Percentiles rank a stretch among this genome's conserved stretches.
These are phyloP conservation scores for Cyclotella cryptica DNA, from an alignment of 108 stramenopile species.

Conservation along the genomic window DNA sequence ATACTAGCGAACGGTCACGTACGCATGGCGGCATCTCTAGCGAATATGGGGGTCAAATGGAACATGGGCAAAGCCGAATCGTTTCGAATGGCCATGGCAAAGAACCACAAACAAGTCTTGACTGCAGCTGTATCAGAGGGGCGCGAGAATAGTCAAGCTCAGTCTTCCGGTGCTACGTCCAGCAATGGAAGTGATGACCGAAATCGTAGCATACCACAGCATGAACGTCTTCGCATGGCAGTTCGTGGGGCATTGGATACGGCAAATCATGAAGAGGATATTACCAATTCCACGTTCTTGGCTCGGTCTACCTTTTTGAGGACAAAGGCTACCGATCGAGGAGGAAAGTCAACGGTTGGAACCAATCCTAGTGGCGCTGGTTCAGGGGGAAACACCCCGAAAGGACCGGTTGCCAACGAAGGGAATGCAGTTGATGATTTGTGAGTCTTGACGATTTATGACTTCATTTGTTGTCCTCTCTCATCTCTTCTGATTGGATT, in stretches of 20 bases:
- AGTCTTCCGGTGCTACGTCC: not conserved
- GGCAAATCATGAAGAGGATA: constrained; percentile 72
- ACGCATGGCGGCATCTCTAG: constrained; percentile 43
- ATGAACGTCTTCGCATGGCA: constrained; percentile 76
- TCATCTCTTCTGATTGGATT: not conserved
- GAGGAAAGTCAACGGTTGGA: constrained; percentile 5
- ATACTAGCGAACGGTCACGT: constrained; percentile 46
- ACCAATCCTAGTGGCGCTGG: constrained; percentile 6
- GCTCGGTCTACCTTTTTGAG: constrained; percentile 34
- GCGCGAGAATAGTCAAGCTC: not conserved
- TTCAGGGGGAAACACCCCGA: not conserved
- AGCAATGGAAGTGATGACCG: not conserved
- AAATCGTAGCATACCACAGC: constrained; percentile 32
- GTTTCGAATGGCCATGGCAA: constrained; percentile 1
- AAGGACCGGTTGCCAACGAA: constrained; percentile 9
- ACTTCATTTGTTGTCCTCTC: not conserved
- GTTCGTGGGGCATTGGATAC: constrained; percentile 80
- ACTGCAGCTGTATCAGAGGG: not conserved
- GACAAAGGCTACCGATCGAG: not conserved
- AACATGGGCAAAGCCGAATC: constrained; percentile 42
- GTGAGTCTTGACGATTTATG: constrained; percentile 20
- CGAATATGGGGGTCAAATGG: constrained; percentile 51
- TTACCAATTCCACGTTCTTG: constrained; percentile 85
- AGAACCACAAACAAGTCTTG: not conserved
- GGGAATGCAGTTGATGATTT: constrained; percentile 54